Evolutionary conservation across 2,329 filamentous ascomycete species (phyloP), one percentile per base, ranked within the genome.

Genomic region (Stromatinia cepivora): DNA sequence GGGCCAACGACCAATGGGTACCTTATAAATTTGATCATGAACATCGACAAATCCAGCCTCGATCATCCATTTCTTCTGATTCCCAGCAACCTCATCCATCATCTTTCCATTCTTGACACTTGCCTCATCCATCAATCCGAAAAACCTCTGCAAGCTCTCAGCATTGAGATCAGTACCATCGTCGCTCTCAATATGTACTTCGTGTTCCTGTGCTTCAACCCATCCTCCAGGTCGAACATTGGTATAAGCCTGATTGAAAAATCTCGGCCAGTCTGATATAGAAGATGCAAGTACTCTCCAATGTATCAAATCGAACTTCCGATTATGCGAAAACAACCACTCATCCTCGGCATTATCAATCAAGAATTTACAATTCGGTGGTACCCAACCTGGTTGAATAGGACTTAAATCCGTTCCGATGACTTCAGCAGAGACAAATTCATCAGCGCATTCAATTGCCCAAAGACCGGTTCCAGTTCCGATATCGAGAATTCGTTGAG

Each of bases 291-390:
- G 84, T 69, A 86, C 83, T 4, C 87, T 81, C n/a, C 84, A 83
- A 75, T 89, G 87, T 46, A 89, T 83, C 70, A 87, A 88, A 75
- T 89, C 86, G 67, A 88, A 89, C 65, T 57, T 46, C 15, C 84
- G 81, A 70, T 86, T 82, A 5, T 77, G 75, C 7, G 84, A 83
- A 71, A 86, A 82, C 22, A 87, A 76, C 81, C 81, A 82, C 28
- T 77, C 74, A n/a, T 84, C 81, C 75, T 88, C 86, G 48, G 86
- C 85, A 75, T 91, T 88, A 75, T 91, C 88, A 48, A 91, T 84
- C 69, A 88, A 82, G 73, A 91, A 91, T 69, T 84, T 83, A 63
- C 66, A 68, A 73, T 91, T 91, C 39, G 82, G 80, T 1, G 87
- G 87, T 4, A 89, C 84, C 79, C 83, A 84, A 39, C 81, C 81